These are phyloP conservation scores for Acidomyces sp. DNA, from an alignment of 495 filamentous ascomycete species.

Conservation along the genomic window DNA sequence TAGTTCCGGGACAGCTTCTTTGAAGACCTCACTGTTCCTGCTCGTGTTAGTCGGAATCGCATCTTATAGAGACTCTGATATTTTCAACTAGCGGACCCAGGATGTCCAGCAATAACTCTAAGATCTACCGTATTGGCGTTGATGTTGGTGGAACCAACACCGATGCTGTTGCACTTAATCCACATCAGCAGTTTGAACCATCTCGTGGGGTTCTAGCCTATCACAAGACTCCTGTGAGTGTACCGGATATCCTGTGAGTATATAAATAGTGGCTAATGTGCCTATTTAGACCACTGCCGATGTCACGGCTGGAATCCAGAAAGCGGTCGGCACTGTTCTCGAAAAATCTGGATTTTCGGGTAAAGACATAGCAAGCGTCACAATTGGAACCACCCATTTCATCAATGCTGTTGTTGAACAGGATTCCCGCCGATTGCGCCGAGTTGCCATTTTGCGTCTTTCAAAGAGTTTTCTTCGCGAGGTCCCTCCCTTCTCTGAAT, in stretches of 20 bases:
- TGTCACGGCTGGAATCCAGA: conserved; percentile 41
- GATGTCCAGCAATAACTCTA: too few relatives aligned
- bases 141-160: conserved; percentile 43
- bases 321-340: conserved; percentile 37
- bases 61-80: too few relatives aligned
- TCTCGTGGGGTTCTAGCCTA: conserved; percentile 38
- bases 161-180: conserved; percentile 45
- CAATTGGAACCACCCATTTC: conserved; percentile 52
- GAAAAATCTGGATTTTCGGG: conserved; percentile 29
- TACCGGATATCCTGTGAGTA: too few relatives aligned
- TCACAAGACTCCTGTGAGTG: conserved; percentile 43
- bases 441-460: conserved; percentile 43
- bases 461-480: conserved; percentile 42
- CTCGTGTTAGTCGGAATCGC: too few relatives aligned
- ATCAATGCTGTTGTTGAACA: conserved; percentile 49
- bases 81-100: too few relatives aligned
- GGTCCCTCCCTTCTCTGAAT: conserved; percentile 41
- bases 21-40: too few relatives aligned
- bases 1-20: too few relatives aligned
- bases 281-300: conserved; percentile 48
- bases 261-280: too few relatives aligned
- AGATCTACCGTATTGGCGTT: conserved; percentile 20
- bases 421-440: conserved; percentile 37
- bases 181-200: conserved; percentile 26
- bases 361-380: conserved; percentile 39